These are phyloP conservation scores for Sinapis alba DNA, from an alignment of 441 rosid species.

Conservation along the genomic window DNA sequence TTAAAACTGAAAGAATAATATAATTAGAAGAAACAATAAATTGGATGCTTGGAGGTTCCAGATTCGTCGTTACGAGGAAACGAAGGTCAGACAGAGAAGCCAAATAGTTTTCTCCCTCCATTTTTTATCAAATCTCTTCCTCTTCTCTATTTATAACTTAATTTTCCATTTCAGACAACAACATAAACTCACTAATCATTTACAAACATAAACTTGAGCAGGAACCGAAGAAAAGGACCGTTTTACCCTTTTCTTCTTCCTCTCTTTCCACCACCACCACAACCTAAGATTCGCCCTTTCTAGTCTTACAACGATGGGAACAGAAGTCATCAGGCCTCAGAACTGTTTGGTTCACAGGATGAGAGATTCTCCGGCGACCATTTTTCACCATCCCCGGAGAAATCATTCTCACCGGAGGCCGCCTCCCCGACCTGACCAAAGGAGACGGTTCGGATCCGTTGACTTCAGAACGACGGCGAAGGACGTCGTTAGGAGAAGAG, in stretches of 20 bases:
- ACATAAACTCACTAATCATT: not conserved
- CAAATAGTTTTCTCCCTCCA: conserved; percentile 9
- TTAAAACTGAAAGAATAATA: not conserved
- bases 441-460: conserved; percentile 45
- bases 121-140: conserved; percentile 2
- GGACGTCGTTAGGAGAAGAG: conserved; percentile 56
- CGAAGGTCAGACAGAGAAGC: conserved; percentile 28
- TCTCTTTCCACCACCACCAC: not conserved
- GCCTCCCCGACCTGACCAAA: conserved; percentile 45
- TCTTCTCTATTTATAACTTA: conserved; percentile 29
- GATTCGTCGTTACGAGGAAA: conserved; percentile 32
- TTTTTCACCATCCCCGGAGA: conserved; percentile 55
- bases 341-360: conserved; percentile 55
- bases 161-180: not conserved
- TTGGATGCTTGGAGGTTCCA: conserved; percentile 15
- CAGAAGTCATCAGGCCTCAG: conserved; percentile 78
- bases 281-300: not conserved
- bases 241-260: conserved; percentile 38
- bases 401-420: conserved; percentile 48
- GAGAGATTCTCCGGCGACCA: conserved; percentile 44
- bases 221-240: conserved; percentile 38
- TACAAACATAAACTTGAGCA: conserved; percentile 5
- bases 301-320: conserved; percentile 53
- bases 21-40: not conserved
- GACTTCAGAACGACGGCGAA: conserved; percentile 42